Base-by-base conservation (phyloP, 1,284 basidiomycete genomes). In the Ceratobasidium sp. region DNA sequence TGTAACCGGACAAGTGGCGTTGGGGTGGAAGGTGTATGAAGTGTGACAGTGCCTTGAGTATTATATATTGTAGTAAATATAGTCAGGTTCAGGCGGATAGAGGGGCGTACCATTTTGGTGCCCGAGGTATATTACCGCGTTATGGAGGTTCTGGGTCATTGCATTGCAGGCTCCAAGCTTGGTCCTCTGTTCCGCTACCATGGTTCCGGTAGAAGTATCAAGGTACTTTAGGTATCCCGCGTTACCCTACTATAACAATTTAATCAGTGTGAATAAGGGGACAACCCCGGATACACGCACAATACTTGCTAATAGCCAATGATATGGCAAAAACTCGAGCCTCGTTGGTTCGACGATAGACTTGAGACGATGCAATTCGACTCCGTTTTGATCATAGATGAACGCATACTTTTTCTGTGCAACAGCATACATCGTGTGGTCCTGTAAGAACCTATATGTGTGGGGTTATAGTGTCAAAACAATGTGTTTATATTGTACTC, bases 381-480 rank as follows among this genome's bases (percentile, higher is more conserved):
- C 92, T 19, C 98, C 97, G 78, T 95, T 90, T 59, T 90, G 88
- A 83, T 99, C 98, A 80, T 99, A 98, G 75, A 99, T 96, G 83
- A 94, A 99, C 22, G 93, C 93, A 80, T 98, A 95, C 86, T 96
- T 95, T 82, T 95, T 95, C 83, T 99, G 97, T 0, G 97, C 97
- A 14, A 98, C 96, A 1, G 97, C 98, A 80, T 93, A 96, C 83
- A 92, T 94, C 0, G 91, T 91, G 74, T 97, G 92, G 79, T 96
- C 94, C 81, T 98, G 96, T 11, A 99, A 84, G 82, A 96, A 99
- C 31, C 92, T 94, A 75, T 24, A 51, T 31, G 41, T 43, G 46
- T n/a, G 24, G 22, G 43, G 43, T 43, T 62, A n/a, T 63, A n/a
- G 49, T 27, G 41, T 22, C 22, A 39, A 3, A 59, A 46, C 2